Evolutionary conservation across 495 filamentous ascomycete species (phyloP).

Genomic region (Viridothelium virens): DNA sequence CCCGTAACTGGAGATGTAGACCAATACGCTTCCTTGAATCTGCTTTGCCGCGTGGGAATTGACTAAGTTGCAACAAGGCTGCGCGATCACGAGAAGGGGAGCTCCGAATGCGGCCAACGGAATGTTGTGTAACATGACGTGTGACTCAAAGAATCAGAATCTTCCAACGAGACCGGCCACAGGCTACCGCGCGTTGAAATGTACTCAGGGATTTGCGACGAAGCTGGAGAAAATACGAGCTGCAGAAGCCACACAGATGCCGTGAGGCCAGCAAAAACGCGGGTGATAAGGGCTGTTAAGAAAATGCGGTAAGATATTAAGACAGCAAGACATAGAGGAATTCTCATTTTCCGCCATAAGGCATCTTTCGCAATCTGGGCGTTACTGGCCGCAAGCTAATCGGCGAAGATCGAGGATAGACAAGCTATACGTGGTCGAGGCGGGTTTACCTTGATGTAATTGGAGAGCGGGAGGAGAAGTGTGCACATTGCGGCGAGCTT

Average conservation of each 20-base stretch:
- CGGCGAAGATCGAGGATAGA: not conserved
- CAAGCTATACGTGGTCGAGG: not conserved
- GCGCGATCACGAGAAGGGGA: slow-evolving; percentile 1
- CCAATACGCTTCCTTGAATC: not conserved
- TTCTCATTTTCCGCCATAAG: not conserved
- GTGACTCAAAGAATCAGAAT: not conserved
- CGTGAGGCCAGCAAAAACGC: not conserved
- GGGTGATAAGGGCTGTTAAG: not conserved
- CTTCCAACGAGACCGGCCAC: not conserved
- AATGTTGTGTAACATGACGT: not conserved
- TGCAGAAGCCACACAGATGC: not conserved
- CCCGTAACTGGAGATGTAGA: not conserved
- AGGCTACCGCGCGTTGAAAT: not conserved
- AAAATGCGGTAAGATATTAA: not conserved
- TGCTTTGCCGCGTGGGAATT: not conserved
- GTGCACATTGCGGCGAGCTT: not conserved
- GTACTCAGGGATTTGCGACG: not conserved
- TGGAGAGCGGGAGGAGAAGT: not conserved
- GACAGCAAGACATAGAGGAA: not conserved
- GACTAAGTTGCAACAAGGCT: not conserved
- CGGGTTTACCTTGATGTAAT: not conserved
- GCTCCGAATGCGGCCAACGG: not conserved
- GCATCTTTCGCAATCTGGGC: not conserved
- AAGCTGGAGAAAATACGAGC: not conserved
- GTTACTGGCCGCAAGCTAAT: not conserved